Evolutionary conservation across 352 stramenopile species (phyloP), one percentile per base, ranked within the genome.

Genomic region (Paralagenidium karlingii): DNA sequence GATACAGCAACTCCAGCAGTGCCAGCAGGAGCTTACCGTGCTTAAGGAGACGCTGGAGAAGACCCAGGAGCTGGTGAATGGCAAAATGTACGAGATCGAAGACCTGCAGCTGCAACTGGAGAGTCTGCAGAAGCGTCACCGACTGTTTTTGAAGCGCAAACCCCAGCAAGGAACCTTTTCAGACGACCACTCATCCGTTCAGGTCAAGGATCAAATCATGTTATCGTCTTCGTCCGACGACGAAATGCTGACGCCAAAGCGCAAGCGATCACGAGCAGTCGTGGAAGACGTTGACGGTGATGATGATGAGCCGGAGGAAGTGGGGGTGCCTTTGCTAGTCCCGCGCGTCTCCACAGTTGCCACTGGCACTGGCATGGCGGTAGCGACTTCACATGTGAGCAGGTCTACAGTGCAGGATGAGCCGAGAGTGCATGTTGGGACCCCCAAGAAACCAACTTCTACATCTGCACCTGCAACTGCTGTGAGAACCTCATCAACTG

Each of bases 91-190:
- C 39, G 60, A 84, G 39, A 54, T 88, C 13, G 62, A 67, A 52
- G 68, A 86, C 27, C 48, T 84, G 32, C 49, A 82, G 45, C 60
- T 85, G 6, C 55, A 69, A 24, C 34, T 88, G 15, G 66, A 88
- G 18, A 55, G 53, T 11, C 49, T 88, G 26, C 40, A 58, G 16
- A 81, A 80, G 41, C 75, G 75, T 11, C 59, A 69, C 22, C 51
- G 63, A 31, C 49, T 77, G 5, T 25, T 48, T 45, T 7, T 16
- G 7, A 36, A 3, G 22, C 26, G 38, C 37, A 6, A 15, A 10
- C 27, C 27, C 3, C 10, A 40, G 16, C 15, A 53, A 13, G 15
- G 29, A 19, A 9, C 12, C 38, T 19, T 8, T 26, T 9, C 21
- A 29, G 13, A 13, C 38, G 12, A 21, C 15, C n/a, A 15, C 24